Evolutionary conservation across 2,329 filamentous ascomycete species (phyloP).

Genomic region (Scedosporium dehoogii): DNA sequence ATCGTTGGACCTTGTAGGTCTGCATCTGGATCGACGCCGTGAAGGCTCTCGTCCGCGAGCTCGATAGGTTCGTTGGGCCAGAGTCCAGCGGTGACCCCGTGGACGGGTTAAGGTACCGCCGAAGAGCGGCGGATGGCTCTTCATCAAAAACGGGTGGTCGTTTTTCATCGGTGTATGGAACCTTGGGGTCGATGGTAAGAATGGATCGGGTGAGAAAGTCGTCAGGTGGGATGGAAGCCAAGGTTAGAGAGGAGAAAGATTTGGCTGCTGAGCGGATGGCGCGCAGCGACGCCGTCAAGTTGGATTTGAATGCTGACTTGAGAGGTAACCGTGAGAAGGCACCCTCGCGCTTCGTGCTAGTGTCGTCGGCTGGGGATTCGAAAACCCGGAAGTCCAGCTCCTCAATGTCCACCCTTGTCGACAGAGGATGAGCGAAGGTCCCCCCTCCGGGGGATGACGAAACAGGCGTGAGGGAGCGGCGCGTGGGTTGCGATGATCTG

Average conservation of each 20-base stretch:
- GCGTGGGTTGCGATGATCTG: conserved; percentile 25
- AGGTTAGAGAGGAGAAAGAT: conserved; percentile 52
- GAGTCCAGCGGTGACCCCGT: conserved; percentile 25
- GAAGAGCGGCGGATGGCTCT: conserved; percentile 55
- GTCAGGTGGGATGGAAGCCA: conserved; percentile 54
- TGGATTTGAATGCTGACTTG: conserved; percentile 55
- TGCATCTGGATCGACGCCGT: conserved; percentile 64
- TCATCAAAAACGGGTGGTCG: conserved; percentile 53
- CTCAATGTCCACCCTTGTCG: conserved; percentile 35
- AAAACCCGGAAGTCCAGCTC: conserved; percentile 27
- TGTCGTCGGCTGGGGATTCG: conserved; percentile 7
- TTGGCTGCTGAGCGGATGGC: conserved; percentile 55
- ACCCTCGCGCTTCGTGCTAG: conserved; percentile 17
- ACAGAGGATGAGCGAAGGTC: conserved; percentile 41
- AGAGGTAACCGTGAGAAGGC: conserved; percentile 25
- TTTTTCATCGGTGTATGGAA: conserved; percentile 59
- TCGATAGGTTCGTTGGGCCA: conserved; percentile 9
- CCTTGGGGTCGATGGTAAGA: conserved; percentile 54
- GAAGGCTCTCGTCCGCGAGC: conserved; percentile 28
- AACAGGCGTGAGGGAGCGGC: conserved; percentile 41
- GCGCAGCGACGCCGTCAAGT: conserved; percentile 56
- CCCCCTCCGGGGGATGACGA: conserved; percentile 41
- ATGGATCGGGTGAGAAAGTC: conserved; percentile 59
- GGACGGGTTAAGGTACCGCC: conserved; percentile 58
- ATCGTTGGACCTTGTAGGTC: conserved; percentile 53